A percentile compares a stretch with the other conserved stretches of the same genome.
Conservation (phyloP, 192 early-diverging fungal genomes). For the Diversispora eburnea region DNA sequence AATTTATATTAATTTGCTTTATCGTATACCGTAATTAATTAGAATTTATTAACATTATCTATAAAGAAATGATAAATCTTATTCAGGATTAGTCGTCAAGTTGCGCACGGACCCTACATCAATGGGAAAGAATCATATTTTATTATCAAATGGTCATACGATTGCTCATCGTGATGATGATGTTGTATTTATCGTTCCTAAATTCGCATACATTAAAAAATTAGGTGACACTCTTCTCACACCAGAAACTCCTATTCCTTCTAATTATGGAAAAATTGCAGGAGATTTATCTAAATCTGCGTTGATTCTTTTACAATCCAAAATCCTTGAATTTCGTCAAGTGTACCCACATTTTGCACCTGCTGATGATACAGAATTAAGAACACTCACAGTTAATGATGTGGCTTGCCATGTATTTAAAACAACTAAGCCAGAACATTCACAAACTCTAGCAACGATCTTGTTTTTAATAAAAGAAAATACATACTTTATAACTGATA, state of each 20-base stretch:
- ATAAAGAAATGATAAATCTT: no score
- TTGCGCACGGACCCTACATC: no score
- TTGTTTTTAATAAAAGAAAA: conserved; percentile 52
- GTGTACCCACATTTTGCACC: conserved; percentile 38
- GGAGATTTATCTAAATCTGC: conserved; percentile 37
- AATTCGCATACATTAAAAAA: conserved; percentile 29
- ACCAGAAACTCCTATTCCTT: conserved; percentile 19
- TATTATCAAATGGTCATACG: no score
- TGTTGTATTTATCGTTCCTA: conserved; percentile 46
- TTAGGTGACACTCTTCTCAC: conserved; percentile 7
- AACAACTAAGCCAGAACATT: conserved; percentile 24
- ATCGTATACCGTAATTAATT: no score
- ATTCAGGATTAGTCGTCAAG: no score
- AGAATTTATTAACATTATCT: no score
- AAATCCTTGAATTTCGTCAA: conserved; percentile 34
- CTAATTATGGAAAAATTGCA: conserved; percentile 23
- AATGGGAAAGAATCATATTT: no score
- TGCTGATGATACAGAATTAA: conserved; percentile 24
- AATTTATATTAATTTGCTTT: no score
- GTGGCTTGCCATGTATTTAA: conserved; percentile 40
- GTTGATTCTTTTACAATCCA: conserved; percentile 33
- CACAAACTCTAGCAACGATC: conserved; percentile 52
- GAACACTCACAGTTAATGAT: conserved; percentile 25
- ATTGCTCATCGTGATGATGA: conserved; percentile 37
- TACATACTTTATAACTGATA: conserved; percentile 46